Evolutionary conservation across 805 yeast genomes (phyloP).

Genomic region (Candida sakaeoensis): DNA sequence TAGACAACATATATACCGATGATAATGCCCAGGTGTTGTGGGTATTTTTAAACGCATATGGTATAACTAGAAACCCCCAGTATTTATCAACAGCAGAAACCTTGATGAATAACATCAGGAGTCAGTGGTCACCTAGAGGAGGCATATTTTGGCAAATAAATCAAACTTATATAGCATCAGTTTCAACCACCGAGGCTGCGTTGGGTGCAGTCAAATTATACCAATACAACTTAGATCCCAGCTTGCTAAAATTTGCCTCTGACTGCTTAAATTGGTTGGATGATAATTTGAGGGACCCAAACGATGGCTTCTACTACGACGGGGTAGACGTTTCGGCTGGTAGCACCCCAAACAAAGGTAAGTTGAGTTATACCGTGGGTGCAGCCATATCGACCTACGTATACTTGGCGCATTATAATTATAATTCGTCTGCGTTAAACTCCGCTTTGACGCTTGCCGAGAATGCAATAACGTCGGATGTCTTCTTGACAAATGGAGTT

Average conservation of each 20-base stretch:
- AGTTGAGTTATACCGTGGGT: constrained; percentile 22
- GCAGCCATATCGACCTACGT: constrained; percentile 20
- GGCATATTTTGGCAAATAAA: constrained; percentile 23
- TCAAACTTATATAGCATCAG: constrained; percentile 22
- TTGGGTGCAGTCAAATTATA: constrained; percentile 22
- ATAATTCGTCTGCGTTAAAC: constrained; percentile 12
- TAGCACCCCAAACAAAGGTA: constrained; percentile 16
- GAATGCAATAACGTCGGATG: constrained; percentile 14
- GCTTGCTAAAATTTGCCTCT: constrained; percentile 15
- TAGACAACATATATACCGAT: constrained; percentile 23
- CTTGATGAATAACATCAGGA: constrained; percentile 15
- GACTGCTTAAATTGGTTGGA: constrained; percentile 18
- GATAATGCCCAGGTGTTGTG: constrained; percentile 27
- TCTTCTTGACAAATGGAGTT: constrained; percentile 15
- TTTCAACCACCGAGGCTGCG: constrained; percentile 27
- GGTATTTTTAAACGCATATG: constrained; percentile 22
- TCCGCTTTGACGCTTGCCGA: constrained; percentile 17
- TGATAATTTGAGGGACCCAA: constrained; percentile 15
- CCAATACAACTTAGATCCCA: constrained; percentile 13
- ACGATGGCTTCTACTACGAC: constrained; percentile 22
- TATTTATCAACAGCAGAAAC: constrained; percentile 18
- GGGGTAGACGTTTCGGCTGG: constrained; percentile 12
- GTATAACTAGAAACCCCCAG: constrained; percentile 13
- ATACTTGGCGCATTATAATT: constrained; percentile 14
- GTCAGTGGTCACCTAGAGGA: constrained; percentile 20